A percentile compares a stretch with the other conserved stretches of the same genome.
These are phyloP conservation scores for Alternaria ventricosa DNA, from an alignment of 2,329 filamentous ascomycete species.

Conservation along the genomic window DNA sequence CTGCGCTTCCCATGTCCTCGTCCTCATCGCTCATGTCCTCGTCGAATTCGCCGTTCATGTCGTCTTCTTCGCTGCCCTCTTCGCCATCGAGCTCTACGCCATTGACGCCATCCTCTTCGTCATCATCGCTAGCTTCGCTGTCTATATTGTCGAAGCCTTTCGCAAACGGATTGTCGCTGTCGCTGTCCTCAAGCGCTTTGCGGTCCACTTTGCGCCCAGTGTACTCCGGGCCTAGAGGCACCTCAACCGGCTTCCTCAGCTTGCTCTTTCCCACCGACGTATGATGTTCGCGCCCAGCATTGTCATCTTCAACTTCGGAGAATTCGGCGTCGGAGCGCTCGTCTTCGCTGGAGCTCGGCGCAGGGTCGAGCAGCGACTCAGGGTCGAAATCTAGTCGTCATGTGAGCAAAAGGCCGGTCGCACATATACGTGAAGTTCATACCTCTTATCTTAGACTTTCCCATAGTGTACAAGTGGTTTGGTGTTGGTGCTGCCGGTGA, in stretches of 20 bases:
- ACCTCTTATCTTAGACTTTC: conserved; percentile 43
- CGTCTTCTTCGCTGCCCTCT: conserved; percentile 32
- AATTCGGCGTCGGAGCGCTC: conserved; percentile 60
- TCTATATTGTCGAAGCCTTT: conserved; percentile 52
- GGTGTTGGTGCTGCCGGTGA: conserved; percentile 1
- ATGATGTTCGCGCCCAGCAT: conserved; percentile 85
- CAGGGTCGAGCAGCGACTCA: conserved; percentile 68
- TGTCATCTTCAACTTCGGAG: conserved; percentile 50
- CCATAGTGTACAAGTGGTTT: conserved; percentile 26
- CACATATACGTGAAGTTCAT: not conserved
- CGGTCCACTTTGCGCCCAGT: conserved; percentile 77
- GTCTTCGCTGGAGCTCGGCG: conserved; percentile 62
- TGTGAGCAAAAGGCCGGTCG: not conserved
- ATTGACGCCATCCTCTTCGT: conserved; percentile 25
- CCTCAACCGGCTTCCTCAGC: conserved; percentile 73
- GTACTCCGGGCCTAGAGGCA: conserved; percentile 79
- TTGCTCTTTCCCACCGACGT: conserved; percentile 84
- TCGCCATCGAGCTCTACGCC: conserved; percentile 8
- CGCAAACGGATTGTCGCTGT: conserved; percentile 60
- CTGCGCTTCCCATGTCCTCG: conserved; percentile 56
- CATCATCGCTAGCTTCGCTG: conserved; percentile 49
- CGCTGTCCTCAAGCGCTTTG: conserved; percentile 63
- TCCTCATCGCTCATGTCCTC: conserved; percentile 42
- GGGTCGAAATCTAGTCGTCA: conserved; percentile 74
- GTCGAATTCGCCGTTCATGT: conserved; percentile 51